Conservation (phyloP, 225 moss, liverwort and hornwort genomes). For the Marchantia paleacea region DNA sequence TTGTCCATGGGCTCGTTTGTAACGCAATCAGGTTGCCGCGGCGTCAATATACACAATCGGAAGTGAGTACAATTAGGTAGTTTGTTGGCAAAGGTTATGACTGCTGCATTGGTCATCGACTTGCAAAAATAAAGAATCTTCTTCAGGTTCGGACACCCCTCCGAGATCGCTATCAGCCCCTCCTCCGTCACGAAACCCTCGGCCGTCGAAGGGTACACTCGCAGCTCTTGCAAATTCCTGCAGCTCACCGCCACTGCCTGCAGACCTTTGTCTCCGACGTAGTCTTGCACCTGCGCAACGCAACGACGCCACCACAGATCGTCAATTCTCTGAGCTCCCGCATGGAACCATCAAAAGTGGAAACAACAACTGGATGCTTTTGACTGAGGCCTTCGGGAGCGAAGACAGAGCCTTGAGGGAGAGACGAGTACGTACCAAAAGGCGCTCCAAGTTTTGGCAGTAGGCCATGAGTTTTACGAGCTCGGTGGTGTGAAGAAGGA, state of each 20-base stretch:
- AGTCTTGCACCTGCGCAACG: constrained; percentile 72
- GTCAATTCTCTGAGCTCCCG: neutral
- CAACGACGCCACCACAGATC: neutral
- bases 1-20: constrained; percentile 64
- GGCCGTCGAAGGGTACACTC: constrained; percentile 57
- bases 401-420: no score
- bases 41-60: constrained; percentile 64
- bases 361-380: neutral
- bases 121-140: constrained; percentile 96
- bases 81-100: constrained; percentile 60
- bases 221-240: constrained; percentile 73
- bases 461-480: constrained; percentile 65
- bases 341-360: no score
- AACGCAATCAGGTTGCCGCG: constrained; percentile 46
- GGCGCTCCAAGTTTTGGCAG: constrained; percentile 73
- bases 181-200: constrained; percentile 67
- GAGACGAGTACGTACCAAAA: constrained; percentile 50
- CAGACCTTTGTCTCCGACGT: constrained; percentile 76
- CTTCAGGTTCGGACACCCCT: constrained; percentile 67
- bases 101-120: constrained; percentile 84
- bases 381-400: no score
- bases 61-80: constrained; percentile 71
- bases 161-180: constrained; percentile 72
- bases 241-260: constrained; percentile 64
- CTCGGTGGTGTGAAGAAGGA: constrained; percentile 61